phyloP scores from a whole-genome alignment of 768 basidiomycete genomes.

The Lentinus tigrinus region DNA sequence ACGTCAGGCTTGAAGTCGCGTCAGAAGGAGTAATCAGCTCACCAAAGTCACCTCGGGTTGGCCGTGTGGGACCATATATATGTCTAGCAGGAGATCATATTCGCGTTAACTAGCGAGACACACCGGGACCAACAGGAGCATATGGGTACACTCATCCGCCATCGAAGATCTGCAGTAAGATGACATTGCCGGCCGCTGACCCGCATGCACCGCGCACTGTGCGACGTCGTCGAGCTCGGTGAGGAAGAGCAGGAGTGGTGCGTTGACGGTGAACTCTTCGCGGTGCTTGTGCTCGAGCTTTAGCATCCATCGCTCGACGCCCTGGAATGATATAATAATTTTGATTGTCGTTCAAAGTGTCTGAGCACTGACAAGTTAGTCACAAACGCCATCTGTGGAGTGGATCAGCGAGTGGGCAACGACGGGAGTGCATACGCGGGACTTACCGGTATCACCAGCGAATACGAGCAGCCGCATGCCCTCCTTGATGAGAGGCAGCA shows the following conservation, averaged over 20 bases:
- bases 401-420: not conserved
- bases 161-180: constrained; percentile 48
- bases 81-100: not conserved
- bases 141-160: constrained; percentile 37
- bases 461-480: constrained; percentile 47
- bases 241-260: constrained; percentile 34
- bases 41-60: constrained; percentile 11
- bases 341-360: not conserved
- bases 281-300: constrained; percentile 39
- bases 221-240: constrained; percentile 33
- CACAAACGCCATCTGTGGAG: constrained; percentile 35
- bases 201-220: constrained; percentile 41
- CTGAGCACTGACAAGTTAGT: constrained; percentile 28
- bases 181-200: constrained; percentile 43
- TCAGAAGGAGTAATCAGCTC: not conserved
- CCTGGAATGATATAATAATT: constrained; percentile 23
- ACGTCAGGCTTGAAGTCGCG: not conserved
- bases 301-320: constrained; percentile 42
- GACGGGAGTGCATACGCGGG: not conserved
- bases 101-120: not conserved
- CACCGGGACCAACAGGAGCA: not conserved
- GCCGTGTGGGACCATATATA: constrained; percentile 10
- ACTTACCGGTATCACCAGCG: constrained; percentile 34
- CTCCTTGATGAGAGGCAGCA: constrained; percentile 46
- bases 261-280: constrained; percentile 34